Evolutionary conservation across 2,329 filamentous ascomycete species (phyloP), one percentile per base, ranked within the genome.

Genomic region (Metarhizium rileyi): DNA sequence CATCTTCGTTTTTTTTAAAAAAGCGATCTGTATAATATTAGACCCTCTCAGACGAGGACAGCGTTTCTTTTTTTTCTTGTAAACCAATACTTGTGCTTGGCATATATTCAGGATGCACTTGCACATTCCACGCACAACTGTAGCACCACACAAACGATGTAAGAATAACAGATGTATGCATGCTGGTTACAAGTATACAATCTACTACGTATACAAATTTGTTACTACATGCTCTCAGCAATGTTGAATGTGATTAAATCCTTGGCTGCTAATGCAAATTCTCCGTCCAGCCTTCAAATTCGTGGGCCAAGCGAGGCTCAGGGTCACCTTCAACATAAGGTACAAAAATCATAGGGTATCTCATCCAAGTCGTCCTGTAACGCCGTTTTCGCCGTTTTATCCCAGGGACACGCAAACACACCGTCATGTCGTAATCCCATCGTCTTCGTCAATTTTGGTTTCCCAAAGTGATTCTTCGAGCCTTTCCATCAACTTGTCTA

Each of bases 401-500:
- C 38, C 18, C 10, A 42, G n/a, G 2, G n/a, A n/a, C n/a, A n/a
- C n/a, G 4, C 20, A 42, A 23, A 25, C 8, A 42, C 12, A 42
- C 22, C n/a, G n/a, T 42, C 38, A 43, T 22, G 23, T 26, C 30
- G 40, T 30, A 30, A 42, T 25, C 23, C 30, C 42, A 44, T 52
- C 48, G 23, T 40, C 51, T 5, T 46, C 46, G 36, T 52, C 46
- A 18, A 50, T 27, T 23, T 50, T 52, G 9, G 36, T 48, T 43
- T 51, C 44, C 49, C 53, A 55, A 10, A 68, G 50, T 5, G 59
- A 64, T 53, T 67, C 63, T 20, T 61, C 59, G 35, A 90, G 67
- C 51, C 68, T 75, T 47, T 71, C 70, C 52, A 76, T 76, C 47
- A 90, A 63, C 52, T 78, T 73, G 52, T 87, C 81, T 38, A 89